These are phyloP conservation scores for Oxytropis ochrocephala DNA, from an alignment of 306 rosid genomes.

Conservation along the genomic window DNA sequence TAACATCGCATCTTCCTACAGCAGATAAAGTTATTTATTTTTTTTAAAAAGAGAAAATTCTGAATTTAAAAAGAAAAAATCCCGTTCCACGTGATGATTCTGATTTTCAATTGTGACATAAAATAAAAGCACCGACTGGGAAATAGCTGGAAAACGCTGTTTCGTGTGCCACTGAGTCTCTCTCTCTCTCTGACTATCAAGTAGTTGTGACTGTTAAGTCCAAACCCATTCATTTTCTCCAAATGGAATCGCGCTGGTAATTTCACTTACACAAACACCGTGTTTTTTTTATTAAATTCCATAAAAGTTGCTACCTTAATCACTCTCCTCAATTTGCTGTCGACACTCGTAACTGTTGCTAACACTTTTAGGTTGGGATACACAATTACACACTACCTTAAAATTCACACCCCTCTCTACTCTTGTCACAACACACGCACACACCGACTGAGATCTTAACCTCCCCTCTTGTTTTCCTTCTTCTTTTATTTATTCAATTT, in stretches of 20 bases:
- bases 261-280: not conserved
- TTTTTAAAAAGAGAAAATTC: too few relatives aligned
- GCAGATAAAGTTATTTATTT: too few relatives aligned
- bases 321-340: constrained; percentile 17
- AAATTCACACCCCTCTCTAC: constrained; percentile 11
- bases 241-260: constrained; percentile 16
- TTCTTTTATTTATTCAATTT: not conserved
- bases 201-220: constrained; percentile 21
- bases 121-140: constrained; percentile 20
- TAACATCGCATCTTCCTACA: too few relatives aligned
- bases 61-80: not conserved
- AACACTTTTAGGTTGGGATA: constrained; percentile 1
- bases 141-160: not conserved
- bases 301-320: constrained; percentile 9
- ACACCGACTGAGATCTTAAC: constrained; percentile 18
- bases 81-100: not conserved
- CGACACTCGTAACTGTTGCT: constrained; percentile 6
- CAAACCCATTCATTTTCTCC: constrained; percentile 27
- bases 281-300: not conserved
- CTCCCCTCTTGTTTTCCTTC: not conserved
- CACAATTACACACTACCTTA: not conserved
- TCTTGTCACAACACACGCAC: not conserved
- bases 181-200: not conserved
- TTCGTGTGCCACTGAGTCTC: not conserved
- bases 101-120: not conserved